Evolutionary conservation across 2,329 filamentous ascomycete species (phyloP), one percentile per base, ranked within the genome.

Genomic region (Tolypocladium tundrense): DNA sequence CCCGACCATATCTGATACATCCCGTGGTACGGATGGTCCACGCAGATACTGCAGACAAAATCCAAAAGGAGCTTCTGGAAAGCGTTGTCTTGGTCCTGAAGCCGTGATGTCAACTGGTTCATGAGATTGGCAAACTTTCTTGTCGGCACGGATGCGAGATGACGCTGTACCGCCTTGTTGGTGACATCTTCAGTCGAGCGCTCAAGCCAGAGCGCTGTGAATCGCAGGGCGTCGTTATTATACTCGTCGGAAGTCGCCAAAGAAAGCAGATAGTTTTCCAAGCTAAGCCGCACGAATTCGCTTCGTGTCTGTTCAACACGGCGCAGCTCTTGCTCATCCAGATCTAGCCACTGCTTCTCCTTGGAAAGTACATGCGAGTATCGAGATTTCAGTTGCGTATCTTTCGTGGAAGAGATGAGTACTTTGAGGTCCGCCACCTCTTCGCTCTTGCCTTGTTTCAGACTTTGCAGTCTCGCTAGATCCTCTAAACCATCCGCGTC

Each of bases 1-100:
- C 88, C 87, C 2, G 92, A 90, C 78, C 93, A 97, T 48, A 99
- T 90, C 65, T 97, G 92, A 69, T 99, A 96, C 86, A 97, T 93
- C 54, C 91, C 91, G 69, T 99, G 95, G 70, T 92, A 96, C 0
- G 94, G 95, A 72, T 99, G 94, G 58, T 99, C 91, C 13, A 83
- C 79, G 68, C 93, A 97, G 57, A 99, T 96, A 10, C 86, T 86
- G 66, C 86, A 84, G 4, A 97, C 86, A 21, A 99, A 76, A 2
- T 79, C 77, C 55, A 85, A 83, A 2, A 99, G 77, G 1, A 93
- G 78, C 45, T 77, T 79, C 67, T 99, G 94, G 67, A 99, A 99
- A 19, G 80, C 79, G 1, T 79, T 81, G 1, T 80, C 73, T 39
- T 86, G 81, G 60, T 89, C 84, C 60, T 96, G 85, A 7, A 99